Evolutionary conservation across 345 rosid genomes (phyloP), one percentile per base, ranked within the genome.

Genomic region (Pelargonium nanum): DNA sequence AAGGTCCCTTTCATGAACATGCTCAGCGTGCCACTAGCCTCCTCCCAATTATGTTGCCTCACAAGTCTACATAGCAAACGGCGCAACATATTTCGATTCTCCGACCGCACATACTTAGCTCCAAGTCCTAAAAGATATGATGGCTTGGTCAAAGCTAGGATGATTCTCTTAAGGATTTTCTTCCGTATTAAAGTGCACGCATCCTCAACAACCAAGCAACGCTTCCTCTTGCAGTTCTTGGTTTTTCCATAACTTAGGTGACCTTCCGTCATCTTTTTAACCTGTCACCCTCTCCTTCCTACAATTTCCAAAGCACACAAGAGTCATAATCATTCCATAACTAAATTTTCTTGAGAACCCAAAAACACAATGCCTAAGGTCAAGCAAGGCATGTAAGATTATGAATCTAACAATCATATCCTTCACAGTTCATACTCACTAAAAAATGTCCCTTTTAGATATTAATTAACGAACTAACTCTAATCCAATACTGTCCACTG

Each of bases 1-100:
- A 68, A 64, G 0, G 91, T 83, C 15, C 78, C 96, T 69, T 75
- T 74, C 74, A 83, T 68, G 57, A 86, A 58, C 44, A 87, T 73
- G 12, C 86, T 77, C 24, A 87, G 76, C 0, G 85, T 81, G 21
- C 89, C 83, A 57, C 87, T 74, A 15, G 93, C 96, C 44, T 87
- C 85, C 1, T 23, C 65, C 96, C 93, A 87, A 44, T 77, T 73
- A 25, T 72, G 83, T 45, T 59, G 78, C 24, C 80, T 70, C 59
- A 85, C 75, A 21, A 92, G 80, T 62, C 78, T 74, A 6, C 59
- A 65, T 66, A 89, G 72, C 6, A 85, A 69, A 17, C 40, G 54
- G 1, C 68, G 17, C 60, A 92, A 62, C 62, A 70, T 67, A 6
- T 50, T 56, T 22, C 86, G 77, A 60, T 79, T 72, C 67, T 73